These are phyloP conservation scores for Syzygium grande DNA, from an alignment of 345 rosid species.

Conservation along the genomic window DNA sequence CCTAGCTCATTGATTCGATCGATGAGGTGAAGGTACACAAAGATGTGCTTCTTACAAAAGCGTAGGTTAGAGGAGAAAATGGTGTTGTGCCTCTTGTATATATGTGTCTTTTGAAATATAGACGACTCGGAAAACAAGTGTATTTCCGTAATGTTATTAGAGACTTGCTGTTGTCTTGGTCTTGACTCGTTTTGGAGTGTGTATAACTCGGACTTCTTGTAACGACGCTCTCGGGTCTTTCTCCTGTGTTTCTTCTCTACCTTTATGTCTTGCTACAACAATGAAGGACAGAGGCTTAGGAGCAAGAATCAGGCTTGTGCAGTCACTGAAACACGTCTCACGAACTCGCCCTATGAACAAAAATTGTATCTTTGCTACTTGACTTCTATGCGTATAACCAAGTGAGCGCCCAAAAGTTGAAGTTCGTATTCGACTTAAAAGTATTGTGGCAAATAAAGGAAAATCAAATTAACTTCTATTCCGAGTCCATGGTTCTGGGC, in stretches of 20 bases:
- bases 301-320: neutral
- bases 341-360: neutral
- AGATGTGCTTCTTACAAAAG: neutral
- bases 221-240: neutral
- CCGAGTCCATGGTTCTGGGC: neutral
- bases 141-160: neutral
- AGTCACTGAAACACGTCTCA: no score
- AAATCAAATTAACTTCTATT: no score
- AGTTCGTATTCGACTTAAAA: no score
- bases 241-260: neutral
- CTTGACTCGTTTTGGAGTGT: neutral
- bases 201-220: neutral
- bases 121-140: neutral
- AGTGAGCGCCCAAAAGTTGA: no score
- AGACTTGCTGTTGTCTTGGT: neutral
- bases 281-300: neutral
- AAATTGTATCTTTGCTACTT: neutral
- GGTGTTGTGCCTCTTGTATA: neutral
- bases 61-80: neutral
- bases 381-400: no score
- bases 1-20: conserved; percentile 41
- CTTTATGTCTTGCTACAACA: neutral
- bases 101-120: neutral
- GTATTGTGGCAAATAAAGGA: no score
- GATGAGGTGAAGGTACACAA: neutral